These are phyloP conservation scores for Trypanosoma congolense DNA, from an alignment of 208 protist species.

Conservation along the genomic window DNA sequence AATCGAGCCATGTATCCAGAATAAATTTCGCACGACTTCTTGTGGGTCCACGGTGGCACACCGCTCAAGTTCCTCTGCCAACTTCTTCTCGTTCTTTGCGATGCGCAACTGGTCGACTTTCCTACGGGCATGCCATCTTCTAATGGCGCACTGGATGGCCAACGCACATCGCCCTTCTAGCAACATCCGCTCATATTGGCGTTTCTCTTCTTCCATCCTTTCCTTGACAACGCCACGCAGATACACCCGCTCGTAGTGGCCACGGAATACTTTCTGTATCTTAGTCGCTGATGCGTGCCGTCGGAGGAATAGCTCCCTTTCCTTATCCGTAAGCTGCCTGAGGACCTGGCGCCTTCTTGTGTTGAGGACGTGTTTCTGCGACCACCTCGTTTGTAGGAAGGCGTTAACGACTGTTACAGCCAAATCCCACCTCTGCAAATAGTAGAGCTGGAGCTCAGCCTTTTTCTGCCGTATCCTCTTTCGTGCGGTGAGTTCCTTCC, in stretches of 20 bases:
- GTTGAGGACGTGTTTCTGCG: conserved; percentile 23
- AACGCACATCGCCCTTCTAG: conserved; percentile 50
- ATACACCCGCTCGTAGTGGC: conserved; percentile 74
- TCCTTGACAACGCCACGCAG: conserved; percentile 47
- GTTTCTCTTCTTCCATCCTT: conserved; percentile 35
- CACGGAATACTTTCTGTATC: conserved; percentile 75
- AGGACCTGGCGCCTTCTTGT: conserved; percentile 29
- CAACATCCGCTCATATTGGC: conserved; percentile 24
- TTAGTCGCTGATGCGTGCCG: conserved; percentile 43
- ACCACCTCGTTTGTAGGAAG: conserved; percentile 35
- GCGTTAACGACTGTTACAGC: conserved; percentile 46
- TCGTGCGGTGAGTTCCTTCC: conserved; percentile 23
- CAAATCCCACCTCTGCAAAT: conserved; percentile 60
- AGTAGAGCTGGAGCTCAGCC: conserved; percentile 39
- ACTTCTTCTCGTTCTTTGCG: conserved; percentile 31
- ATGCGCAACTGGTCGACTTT: conserved; percentile 22
- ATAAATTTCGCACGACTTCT: conserved; percentile 75
- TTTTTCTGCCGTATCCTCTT: conserved; percentile 41
- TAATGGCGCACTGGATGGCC: conserved; percentile 62
- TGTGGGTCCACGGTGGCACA: conserved; percentile 49
- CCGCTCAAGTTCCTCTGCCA: conserved; percentile 48
- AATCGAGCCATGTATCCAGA: conserved; percentile 65
- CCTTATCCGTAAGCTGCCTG: conserved; percentile 27
- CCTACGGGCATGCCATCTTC: conserved; percentile 31
- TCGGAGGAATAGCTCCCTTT: conserved; percentile 38